A percentile compares a stretch with the other conserved stretches of the same genome.
These are phyloP conservation scores for Suhomyces yuchorum DNA, from an alignment of 1,139 yeast species.

Conservation along the genomic window DNA sequence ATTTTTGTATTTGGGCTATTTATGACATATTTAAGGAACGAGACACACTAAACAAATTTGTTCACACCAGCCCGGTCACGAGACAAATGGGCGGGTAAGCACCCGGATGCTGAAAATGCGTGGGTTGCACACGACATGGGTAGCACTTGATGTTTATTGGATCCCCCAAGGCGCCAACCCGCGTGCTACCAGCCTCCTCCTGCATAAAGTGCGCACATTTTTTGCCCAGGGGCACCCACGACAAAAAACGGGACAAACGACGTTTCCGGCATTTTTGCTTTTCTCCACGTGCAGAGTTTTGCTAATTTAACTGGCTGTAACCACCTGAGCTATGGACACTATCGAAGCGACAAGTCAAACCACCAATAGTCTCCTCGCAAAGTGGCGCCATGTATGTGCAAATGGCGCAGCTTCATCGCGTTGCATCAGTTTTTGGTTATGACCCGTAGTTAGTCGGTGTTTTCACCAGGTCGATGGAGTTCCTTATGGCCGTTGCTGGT, in stretches of 20 bases:
- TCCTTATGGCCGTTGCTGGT: background rate
- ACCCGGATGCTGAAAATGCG: too few species aligned
- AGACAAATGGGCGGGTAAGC: background rate
- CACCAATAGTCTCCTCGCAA: background rate
- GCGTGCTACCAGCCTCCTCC: conserved; percentile 10
- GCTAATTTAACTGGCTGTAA: background rate
- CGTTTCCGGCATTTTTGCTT: conserved; percentile 21
- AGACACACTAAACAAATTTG: conserved; percentile 5
- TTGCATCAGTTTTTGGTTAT: background rate
- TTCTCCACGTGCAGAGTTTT: conserved; percentile 10
- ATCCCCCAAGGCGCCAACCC: background rate
- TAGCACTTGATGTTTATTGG: conserved; percentile 7
- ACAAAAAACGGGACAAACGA: conserved; percentile 22
- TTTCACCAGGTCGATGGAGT: background rate
- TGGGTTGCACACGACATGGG: conserved; percentile 7
- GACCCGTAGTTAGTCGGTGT: background rate
- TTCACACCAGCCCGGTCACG: conserved; percentile 4
- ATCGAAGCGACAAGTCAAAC: background rate
- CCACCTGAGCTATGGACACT: background rate
- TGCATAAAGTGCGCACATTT: conserved; percentile 3
- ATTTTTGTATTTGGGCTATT: background rate
- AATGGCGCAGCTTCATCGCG: background rate
- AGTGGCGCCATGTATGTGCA: background rate
- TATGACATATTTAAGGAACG: conserved; percentile 8
- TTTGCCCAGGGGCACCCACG: conserved; percentile 9